phyloP scores from a whole-genome alignment of 208 protist genomes.

The Trypanosoma conorhini region DNA sequence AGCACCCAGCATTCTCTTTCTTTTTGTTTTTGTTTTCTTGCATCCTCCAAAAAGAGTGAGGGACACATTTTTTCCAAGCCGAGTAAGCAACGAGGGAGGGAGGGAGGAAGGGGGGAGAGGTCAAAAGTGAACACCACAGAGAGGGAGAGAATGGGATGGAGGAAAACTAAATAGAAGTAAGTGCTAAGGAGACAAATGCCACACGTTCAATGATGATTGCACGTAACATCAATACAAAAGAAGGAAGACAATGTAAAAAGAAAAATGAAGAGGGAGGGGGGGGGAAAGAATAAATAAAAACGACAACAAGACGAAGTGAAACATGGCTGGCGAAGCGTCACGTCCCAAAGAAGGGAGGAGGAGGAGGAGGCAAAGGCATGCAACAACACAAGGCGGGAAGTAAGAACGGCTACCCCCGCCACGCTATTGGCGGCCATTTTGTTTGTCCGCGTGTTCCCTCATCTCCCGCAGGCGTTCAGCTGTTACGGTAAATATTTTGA shows the following conservation, averaged over 20 bases:
- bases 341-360: neutral
- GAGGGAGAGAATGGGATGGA: neutral
- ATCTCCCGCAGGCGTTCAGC: slow-evolving; percentile 72
- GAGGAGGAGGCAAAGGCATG: slow-evolving; percentile 12
- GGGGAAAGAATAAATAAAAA: slow-evolving; percentile 1
- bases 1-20: slow-evolving; percentile 10
- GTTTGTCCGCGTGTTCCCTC: slow-evolving; percentile 69
- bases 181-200: no score
- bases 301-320: neutral
- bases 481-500: slow-evolving; percentile 87
- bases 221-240: neutral
- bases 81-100: neutral
- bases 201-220: no score
- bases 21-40: slow-evolving; percentile 10
- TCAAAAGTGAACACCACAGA: no score
- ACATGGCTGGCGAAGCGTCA: neutral
- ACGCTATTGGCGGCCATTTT: slow-evolving; percentile 42
- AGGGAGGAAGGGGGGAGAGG: no score
- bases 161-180: no score
- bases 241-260: neutral
- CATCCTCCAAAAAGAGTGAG: neutral
- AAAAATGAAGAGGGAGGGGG: neutral
- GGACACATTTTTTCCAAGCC: neutral
- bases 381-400: neutral
- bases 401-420: neutral